phyloP scores from a whole-genome alignment of 1,284 basidiomycete species.

The Rhodofomes roseus region DNA sequence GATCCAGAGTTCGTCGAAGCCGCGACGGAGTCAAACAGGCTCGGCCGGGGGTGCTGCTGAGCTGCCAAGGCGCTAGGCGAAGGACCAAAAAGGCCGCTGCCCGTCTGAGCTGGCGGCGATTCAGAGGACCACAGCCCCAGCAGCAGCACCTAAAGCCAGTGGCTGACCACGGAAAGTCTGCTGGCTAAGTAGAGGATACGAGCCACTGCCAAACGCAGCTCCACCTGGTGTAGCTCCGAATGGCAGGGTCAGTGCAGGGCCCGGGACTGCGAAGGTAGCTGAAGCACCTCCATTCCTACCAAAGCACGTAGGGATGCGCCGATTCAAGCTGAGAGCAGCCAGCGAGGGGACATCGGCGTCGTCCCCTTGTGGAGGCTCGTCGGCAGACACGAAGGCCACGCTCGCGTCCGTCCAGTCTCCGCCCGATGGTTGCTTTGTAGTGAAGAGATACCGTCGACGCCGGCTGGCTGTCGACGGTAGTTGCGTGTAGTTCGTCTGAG shows the following conservation, averaged over 20 bases:
- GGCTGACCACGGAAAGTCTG: too few species aligned
- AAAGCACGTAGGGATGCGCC: background rate
- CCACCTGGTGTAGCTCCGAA: background rate
- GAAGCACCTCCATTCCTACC: background rate
- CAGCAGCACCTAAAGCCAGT: too few species aligned
- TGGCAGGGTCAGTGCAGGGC: too few species aligned
- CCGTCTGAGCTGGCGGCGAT: background rate
- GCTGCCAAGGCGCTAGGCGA: background rate
- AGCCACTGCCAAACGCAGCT: background rate
- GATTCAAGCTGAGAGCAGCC: background rate
- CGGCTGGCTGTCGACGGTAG: conserved; percentile 39
- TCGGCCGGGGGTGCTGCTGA: background rate
- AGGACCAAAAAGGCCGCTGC: background rate
- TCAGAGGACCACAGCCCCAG: background rate
- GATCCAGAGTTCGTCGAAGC: background rate
- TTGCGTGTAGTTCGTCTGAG: conserved; percentile 57
- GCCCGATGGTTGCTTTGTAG: conserved; percentile 54
- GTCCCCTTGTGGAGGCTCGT: background rate
- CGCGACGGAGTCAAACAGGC: background rate
- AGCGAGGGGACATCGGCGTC: background rate
- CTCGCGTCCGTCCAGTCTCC: conserved; percentile 51
- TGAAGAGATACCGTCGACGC: conserved; percentile 43
- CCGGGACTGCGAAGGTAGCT: too few species aligned
- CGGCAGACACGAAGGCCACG: background rate
- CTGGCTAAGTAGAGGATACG: background rate